A percentile compares a stretch with the other conserved stretches of the same genome.
Conservation (phyloP, 495 filamentous ascomycete genomes). For the Penicillium soppii region DNA sequence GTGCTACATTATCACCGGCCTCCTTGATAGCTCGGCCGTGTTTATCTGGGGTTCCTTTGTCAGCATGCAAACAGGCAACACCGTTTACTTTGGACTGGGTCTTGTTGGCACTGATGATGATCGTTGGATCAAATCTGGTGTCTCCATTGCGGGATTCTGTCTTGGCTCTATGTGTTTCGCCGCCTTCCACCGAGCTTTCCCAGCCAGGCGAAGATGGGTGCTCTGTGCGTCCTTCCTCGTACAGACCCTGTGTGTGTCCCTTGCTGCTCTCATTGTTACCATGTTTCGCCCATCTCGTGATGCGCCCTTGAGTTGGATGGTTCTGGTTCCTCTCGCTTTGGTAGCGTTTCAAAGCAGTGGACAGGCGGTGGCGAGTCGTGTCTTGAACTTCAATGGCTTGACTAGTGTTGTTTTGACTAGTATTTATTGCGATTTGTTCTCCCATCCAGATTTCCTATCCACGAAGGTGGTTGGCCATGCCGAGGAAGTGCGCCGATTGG, state of each 20-base stretch:
- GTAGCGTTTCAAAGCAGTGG: constrained; percentile 71
- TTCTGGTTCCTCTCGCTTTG: constrained; percentile 59
- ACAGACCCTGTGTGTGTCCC: constrained; percentile 52
- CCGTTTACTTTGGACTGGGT: constrained; percentile 71
- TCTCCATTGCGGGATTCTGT: constrained; percentile 66
- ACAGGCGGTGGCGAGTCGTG: constrained; percentile 67
- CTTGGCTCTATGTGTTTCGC: constrained; percentile 64
- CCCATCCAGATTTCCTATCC: constrained; percentile 55
- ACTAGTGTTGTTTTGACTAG: constrained; percentile 72
- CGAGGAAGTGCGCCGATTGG: constrained; percentile 58
- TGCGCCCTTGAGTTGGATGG: constrained; percentile 53
- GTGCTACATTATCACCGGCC: constrained; percentile 71
- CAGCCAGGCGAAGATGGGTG: constrained; percentile 57
- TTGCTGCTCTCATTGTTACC: constrained; percentile 61
- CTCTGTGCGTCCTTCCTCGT: constrained; percentile 58
- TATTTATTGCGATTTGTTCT: constrained; percentile 70
- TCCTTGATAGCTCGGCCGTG: constrained; percentile 70
- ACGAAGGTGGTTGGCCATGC: constrained; percentile 37
- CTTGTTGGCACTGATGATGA: constrained; percentile 46
- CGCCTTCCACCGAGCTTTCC: constrained; percentile 57
- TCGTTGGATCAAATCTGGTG: constrained; percentile 62
- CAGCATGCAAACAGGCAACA: constrained; percentile 81
- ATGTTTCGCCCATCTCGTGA: constrained; percentile 30
- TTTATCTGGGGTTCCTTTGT: constrained; percentile 76
- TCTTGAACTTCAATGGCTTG: constrained; percentile 58